These are phyloP conservation scores for Quercus robur DNA, from an alignment of 306 rosid genomes.

Conservation along the genomic window DNA sequence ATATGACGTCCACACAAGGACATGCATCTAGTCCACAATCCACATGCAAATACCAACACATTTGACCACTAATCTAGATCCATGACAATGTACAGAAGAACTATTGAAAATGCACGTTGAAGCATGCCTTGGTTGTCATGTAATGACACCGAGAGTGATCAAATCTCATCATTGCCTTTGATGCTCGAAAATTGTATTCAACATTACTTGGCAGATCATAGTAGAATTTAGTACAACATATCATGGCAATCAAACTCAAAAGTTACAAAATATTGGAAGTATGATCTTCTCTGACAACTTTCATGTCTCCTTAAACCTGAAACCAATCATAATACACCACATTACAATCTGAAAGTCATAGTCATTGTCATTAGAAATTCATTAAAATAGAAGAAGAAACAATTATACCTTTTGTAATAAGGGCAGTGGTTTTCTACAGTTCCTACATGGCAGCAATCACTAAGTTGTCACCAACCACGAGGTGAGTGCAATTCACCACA, in stretches of 20 bases:
- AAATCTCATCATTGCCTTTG: neutral
- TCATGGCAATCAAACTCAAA: neutral
- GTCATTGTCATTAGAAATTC: neutral
- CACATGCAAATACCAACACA: too few relatives aligned
- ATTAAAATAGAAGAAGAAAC: neutral
- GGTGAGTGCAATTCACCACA: slow-evolving; percentile 1
- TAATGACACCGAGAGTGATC: neutral
- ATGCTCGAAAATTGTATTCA: neutral
- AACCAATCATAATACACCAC: slow-evolving; percentile 1
- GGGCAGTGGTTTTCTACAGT: slow-evolving; percentile 19
- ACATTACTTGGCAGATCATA: neutral
- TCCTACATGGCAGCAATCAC: slow-evolving; percentile 11
- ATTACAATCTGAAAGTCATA: neutral
- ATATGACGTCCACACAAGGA: too few relatives aligned
- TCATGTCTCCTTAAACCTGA: neutral
- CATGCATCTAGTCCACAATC: too few relatives aligned
- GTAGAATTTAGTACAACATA: neutral
- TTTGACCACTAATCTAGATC: too few relatives aligned
- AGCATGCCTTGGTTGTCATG: slow-evolving; percentile 9
- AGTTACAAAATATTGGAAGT: neutral
- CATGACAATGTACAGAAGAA: slow-evolving; percentile 26
- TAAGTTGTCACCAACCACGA: slow-evolving; percentile 4
- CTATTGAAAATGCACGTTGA: slow-evolving; percentile 38
- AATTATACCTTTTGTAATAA: neutral
- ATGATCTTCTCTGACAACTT: neutral